Base-by-base conservation (phyloP, 2,329 filamentous ascomycete genomes). In the Pseudogymnoascus sp. region DNA sequence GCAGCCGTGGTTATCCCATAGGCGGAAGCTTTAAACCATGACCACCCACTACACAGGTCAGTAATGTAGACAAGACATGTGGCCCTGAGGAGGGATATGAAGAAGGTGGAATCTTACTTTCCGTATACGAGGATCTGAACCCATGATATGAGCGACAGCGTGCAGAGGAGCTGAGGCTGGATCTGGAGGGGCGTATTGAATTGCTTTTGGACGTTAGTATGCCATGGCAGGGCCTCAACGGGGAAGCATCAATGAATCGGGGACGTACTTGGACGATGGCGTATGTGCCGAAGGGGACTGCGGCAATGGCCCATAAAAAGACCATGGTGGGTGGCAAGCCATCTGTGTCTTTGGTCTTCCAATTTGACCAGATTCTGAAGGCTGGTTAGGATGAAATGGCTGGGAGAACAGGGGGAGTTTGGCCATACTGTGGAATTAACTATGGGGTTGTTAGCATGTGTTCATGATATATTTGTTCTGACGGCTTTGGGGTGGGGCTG, bases 241-340 rank as follows among this genome's bases (percentile, higher is more conserved):
- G 23, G 14, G 30, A 23, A 16, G 14, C 19, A 52, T 30, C 3
- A 5, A 45, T 52, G 12, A 41, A 38, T 39, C 22, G 22, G 16
- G 14, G 41, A 25, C 55, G 30, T 69, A 79, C 78, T 69, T 82
- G 79, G 8, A 82, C 73, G 58, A 82, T 77, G 16, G 79, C 74
- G 69, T 82, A 82, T 19, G 79, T 76, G 16, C 80, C 80, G 68
- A 82, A 81, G 2, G 80, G 80, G 28, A 81, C 76, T 22, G 72
- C 70, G 42, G 72, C 75, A 33, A 78, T 69, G n/a, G 81, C 83
- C 84, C 84, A 88, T 1, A 87, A 71, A 65, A 87, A 82, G 76
- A 87, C 81, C 84, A 87, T 87, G 19, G 73, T 67, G 0, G 77
- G 78, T 0, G 84, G 84, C 2, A 87, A 73, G 2, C 85, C 85